Evolutionary conservation across 1,284 basidiomycete genomes (phyloP).

Genomic region (Salmacisia buchloeana): DNA sequence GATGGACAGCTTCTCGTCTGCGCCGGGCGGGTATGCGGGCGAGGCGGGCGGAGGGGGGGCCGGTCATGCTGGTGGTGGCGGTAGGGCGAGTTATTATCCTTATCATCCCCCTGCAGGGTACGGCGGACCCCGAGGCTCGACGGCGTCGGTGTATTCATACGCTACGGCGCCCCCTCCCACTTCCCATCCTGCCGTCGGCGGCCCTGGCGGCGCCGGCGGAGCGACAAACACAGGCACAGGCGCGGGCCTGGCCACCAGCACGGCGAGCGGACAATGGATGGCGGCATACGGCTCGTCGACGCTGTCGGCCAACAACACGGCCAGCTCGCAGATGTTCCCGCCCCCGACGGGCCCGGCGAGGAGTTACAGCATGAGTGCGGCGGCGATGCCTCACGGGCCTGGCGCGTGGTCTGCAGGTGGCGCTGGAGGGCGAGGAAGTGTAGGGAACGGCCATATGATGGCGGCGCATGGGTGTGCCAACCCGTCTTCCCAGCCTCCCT

Average conservation of each 20-base stretch:
- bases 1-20: slow-evolving; percentile 7
- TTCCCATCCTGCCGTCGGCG: too few relatives aligned
- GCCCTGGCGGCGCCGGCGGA: too few relatives aligned
- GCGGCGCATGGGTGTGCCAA: too few relatives aligned
- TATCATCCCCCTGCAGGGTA: not conserved
- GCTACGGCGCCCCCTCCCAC: not conserved
- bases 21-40: slow-evolving; percentile 1
- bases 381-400: too few relatives aligned
- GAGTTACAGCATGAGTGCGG: slow-evolving; percentile 6
- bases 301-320: not conserved
- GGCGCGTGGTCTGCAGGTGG: too few relatives aligned
- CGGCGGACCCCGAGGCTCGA: not conserved
- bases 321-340: not conserved
- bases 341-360: not conserved
- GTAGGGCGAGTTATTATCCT: not conserved
- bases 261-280: not conserved
- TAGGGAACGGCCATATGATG: too few relatives aligned
- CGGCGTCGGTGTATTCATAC: not conserved
- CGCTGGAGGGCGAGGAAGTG: too few relatives aligned
- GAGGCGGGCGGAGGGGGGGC: not conserved
- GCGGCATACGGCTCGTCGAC: not conserved
- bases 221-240: too few relatives aligned
- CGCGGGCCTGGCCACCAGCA: too few relatives aligned
- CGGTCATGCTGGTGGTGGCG: not conserved
- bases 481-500: too few relatives aligned